Conservation (phyloP, 371 early-diverging fungal genomes). For the Nematocida sp. region DNA sequence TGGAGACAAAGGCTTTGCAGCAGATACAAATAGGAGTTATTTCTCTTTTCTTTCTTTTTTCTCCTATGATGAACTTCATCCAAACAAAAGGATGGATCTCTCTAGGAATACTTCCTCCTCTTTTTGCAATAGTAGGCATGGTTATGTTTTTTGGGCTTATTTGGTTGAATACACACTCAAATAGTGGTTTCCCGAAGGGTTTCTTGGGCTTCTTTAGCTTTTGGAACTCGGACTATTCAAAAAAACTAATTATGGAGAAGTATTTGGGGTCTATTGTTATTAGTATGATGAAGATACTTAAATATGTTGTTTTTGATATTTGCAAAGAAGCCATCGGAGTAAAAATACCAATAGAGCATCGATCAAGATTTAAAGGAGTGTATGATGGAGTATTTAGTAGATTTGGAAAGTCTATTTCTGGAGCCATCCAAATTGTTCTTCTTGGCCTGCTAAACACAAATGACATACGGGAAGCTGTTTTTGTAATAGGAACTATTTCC, state of each 20-base stretch:
- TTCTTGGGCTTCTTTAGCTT: neutral
- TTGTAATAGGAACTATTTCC: conserved; percentile 28
- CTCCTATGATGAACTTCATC: conserved; percentile 60
- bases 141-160: conserved; percentile 3
- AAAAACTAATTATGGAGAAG: conserved; percentile 6
- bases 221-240: neutral
- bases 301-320: conserved; percentile 67
- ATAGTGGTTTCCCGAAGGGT: neutral
- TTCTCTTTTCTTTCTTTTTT: conserved; percentile 62
- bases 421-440: conserved; percentile 58
- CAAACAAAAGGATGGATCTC: conserved; percentile 61
- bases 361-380: conserved; percentile 66
- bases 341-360: conserved; percentile 62
- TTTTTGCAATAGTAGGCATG: conserved; percentile 39
- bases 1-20: conserved; percentile 50
- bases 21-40: conserved; percentile 59
- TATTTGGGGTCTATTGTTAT: conserved; percentile 31
- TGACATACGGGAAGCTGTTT: conserved; percentile 60
- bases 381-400: conserved; percentile 68
- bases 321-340: conserved; percentile 66
- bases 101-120: conserved; percentile 63
- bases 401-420: conserved; percentile 65
- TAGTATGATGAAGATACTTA: conserved; percentile 59
- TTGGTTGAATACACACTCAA: conserved; percentile 12
- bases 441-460: conserved; percentile 42